Conservation (phyloP, 108 stramenopile genomes). For the Skeletonema grethae region DNA sequence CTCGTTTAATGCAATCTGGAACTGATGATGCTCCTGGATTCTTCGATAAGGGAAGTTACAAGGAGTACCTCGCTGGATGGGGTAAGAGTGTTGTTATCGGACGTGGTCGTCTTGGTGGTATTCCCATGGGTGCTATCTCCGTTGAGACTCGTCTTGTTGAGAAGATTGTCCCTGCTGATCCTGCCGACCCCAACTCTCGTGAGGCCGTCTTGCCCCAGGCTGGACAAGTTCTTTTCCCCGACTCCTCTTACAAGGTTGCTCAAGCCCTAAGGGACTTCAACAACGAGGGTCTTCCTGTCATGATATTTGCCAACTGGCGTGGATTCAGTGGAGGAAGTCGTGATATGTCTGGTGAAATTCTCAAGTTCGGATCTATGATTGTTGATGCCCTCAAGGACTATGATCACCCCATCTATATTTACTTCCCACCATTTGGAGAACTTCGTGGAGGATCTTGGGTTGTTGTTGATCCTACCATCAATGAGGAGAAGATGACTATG, state of each 20-base stretch:
- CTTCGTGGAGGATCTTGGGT: conserved; percentile 99
- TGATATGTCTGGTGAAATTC: conserved; percentile 98
- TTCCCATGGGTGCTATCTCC: conserved; percentile 97
- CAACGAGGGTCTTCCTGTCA: conserved; percentile 96
- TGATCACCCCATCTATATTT: conserved; percentile 96
- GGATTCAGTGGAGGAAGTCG: conserved; percentile 97
- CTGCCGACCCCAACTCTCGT: conserved; percentile 96
- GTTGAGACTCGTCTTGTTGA: conserved; percentile 97
- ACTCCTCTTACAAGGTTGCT: conserved; percentile 98
- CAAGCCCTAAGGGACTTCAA: conserved; percentile 96
- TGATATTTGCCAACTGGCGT: conserved; percentile 99
- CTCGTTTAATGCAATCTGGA: conserved; percentile 89
- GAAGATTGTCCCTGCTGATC: conserved; percentile 94
- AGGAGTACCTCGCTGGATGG: conserved; percentile 96
- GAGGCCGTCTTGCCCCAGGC: conserved; percentile 95
- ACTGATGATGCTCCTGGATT: conserved; percentile 83
- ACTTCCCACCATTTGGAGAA: conserved; percentile 97
- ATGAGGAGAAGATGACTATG: conserved; percentile 98
- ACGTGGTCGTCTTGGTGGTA: conserved; percentile 96
- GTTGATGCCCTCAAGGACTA: conserved; percentile 97
- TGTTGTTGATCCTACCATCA: conserved; percentile 98
- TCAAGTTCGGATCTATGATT: conserved; percentile 99
- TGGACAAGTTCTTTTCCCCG: conserved; percentile 97
- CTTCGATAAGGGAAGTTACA: conserved; percentile 95
- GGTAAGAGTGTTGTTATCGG: conserved; percentile 97